Base-by-base conservation (phyloP, 306 rosid genomes). In the Trifolium repens region DNA sequence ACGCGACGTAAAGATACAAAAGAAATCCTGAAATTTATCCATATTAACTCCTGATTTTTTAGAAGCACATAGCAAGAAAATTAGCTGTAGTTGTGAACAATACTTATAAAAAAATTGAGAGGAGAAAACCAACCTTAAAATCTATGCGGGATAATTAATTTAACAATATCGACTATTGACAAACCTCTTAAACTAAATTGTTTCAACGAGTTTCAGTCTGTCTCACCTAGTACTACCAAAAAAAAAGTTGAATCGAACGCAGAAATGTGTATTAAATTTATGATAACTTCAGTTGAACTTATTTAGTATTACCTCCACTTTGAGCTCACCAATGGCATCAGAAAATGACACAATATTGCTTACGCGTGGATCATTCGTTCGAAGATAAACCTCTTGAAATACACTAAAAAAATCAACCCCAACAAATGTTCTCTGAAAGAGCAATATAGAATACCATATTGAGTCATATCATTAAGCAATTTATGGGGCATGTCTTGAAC, bases 241-340 rank as follows among this genome's bases (percentile, higher is more conserved):
- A 58, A n/a, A 47, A 26, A 68, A 73, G 58, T 80, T 73, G 57
- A 74, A 19, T 57, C 58, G 27, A 47, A 39, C 14, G 26, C 75
- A 74, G 13, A 37, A 58, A 60, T 39, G 80, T 14, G 40, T 70
- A 53, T 81, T 62, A 81, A 58, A 76, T 63, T 54, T 69, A 43
- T 60, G 60, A 50, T 27, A 73, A 58, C 65, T 69, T 69, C 69
- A 72, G 55, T 53, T 49, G 15, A 75, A 74, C 34, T 74, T 52
- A 75, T 50, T 54, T 68, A 42, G 59, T 37, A 88, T 79, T 85
- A 91, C 98, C 96, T 94, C 98, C 57, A 91, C 97, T 88, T 91
- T 94, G n/a, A 94, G 97, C 85, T 94, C 97, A 77, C 98, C 98
- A 16, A 91, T 82, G 77, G 91, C 91, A 69, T 94, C 98, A 79